Evolutionary conservation across 305 asterid genomes (phyloP), one percentile per base, ranked within the genome.

Genomic region (Plantago coronopus): DNA sequence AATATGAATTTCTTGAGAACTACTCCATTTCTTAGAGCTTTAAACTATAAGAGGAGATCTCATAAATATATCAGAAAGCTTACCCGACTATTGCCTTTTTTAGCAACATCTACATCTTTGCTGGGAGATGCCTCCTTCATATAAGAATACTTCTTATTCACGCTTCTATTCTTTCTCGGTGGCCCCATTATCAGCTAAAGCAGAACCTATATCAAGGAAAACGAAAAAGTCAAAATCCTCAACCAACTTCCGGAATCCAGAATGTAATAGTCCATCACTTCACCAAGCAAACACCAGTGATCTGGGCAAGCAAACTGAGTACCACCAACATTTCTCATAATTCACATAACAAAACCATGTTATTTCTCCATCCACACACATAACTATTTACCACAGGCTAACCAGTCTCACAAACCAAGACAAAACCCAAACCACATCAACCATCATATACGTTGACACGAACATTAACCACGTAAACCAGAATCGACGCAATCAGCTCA

Each of bases 11-110:
- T 50, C 51, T 69, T 15, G 42, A 63, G 61, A 65, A 59, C 61
- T 37, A 57, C 42, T 27, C 49, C 59, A 47, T n/a, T 37, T 64
- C 46, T 58, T 15, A 42, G 20, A 68, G 8, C 29, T 27, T 17
- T 17, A 40, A 50, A 47, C 43, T 34, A 38, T 15, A 74, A 49
- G 58, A 37, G 47, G 74, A 61, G 67, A 61, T 63, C 57, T 61
- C 65, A 19, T 38, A 58, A 55, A 8, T 45, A 16, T 57, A 48
- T 45, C 17, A 57, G 44, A 72, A 59, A 76, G 59, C 95, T 91
- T 82, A 88, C 98, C 82, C 86, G 81, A 61, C 67, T 66, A 63
- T 56, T 78, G 74, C 72, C 79, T 77, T 77, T 81, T 77, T 80
- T 80, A 54, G 76, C 65, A 73, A 57, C 74, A 42, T 81, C 86